Conservation (phyloP, 148 eudicot species). For the Silene uniflora region DNA sequence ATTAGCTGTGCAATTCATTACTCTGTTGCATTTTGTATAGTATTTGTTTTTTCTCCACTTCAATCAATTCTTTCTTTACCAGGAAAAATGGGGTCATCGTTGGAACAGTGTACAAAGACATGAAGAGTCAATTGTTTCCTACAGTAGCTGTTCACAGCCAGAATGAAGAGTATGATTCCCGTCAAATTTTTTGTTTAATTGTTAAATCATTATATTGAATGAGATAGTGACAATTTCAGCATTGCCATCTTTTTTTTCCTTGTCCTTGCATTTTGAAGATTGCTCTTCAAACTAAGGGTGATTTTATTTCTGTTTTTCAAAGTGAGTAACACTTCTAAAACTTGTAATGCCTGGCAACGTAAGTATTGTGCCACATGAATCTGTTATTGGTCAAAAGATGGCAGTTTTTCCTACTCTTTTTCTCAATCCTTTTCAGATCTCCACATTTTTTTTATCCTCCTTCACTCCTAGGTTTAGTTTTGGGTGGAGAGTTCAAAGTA, state of each 20-base stretch:
- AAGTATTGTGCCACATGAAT: neutral
- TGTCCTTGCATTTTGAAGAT: neutral
- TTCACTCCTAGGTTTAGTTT: neutral
- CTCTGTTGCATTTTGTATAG: neutral
- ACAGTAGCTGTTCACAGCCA: conserved; percentile 96
- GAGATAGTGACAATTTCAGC: neutral
- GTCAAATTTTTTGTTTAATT: neutral
- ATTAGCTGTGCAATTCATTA: neutral
- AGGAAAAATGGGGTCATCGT: conserved; percentile 77
- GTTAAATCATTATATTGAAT: neutral
- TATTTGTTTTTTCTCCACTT: neutral
- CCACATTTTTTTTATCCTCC: neutral
- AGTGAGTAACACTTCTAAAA: neutral
- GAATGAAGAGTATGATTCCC: conserved; percentile 83
- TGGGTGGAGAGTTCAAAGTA: neutral
- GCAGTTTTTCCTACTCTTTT: neutral
- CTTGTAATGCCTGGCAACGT: neutral
- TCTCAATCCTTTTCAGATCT: neutral
- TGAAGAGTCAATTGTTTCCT: conserved; percentile 79
- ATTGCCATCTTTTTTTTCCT: neutral
- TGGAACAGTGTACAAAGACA: conserved; percentile 65
- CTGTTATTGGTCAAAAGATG: neutral
- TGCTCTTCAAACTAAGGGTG: neutral
- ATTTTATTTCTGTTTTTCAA: neutral
- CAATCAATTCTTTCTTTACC: conserved; percentile 23